Base-by-base conservation (phyloP, 1,284 basidiomycete species). In the Ustilago lituana region DNA sequence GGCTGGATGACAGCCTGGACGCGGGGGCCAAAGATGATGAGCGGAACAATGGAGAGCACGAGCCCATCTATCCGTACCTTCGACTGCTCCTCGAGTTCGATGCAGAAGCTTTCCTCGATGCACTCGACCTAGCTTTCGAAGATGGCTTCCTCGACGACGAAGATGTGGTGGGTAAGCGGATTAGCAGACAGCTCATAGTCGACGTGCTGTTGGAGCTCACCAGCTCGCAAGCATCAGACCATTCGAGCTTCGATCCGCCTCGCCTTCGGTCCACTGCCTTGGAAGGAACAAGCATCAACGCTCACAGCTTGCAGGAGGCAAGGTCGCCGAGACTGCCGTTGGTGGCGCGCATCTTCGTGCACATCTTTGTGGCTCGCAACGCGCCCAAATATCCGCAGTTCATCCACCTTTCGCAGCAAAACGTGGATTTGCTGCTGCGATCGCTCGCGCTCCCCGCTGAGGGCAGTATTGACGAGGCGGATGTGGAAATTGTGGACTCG, bases 291-390 rank as follows among this genome's bases (percentile, higher is more conserved):
- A 27, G 4, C n/a, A 15, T 22, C 37, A 26, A 23, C 1, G n/a
- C 10, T 11, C 51, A 31, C 15, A 27, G 40, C 4, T 29, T 27
- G 19, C 29, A 40, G 22, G 17, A 29, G 6, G 5, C 32, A 1
- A 49, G 22, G 8, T 40, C 55, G 27, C 61, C 57, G 10, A 44
- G 27, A 32, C 24, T 71, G 51, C 55, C 62, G 8, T 20, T 62
- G 35, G 24, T 56, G 20, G 59, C 63, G 11, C 50, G 59, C 24
- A 92, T 91, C 3, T 92, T 98, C 82, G 86, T 95, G 45, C 89
- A 94, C 80, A 97, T 98, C 71, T 99, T 99, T 83, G 87, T 98
- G 57, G 92, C 96, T 1, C 90, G 94, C 57, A 99, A 98, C 81
- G 88, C 96, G 14, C 92, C 96, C 0, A 98, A 98, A 84, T 99